Base-by-base conservation (phyloP, 1,139 yeast genomes). In the Lodderomyces parapsilosis region DNA sequence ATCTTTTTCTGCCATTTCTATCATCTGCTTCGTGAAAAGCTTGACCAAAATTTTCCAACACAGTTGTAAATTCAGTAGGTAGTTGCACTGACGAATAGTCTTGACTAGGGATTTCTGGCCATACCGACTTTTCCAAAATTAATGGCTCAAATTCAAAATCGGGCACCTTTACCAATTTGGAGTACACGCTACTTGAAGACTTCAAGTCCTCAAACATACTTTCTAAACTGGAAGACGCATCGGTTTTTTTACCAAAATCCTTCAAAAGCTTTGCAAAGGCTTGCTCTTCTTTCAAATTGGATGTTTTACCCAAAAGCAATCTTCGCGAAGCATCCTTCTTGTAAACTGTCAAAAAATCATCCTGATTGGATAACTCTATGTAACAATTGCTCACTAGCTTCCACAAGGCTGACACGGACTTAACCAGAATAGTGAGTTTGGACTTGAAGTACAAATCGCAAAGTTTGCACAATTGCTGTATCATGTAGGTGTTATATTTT, bases 101-200 rank as follows among this genome's bases (percentile, higher is more conserved):
- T 14, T 58, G 62, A 20, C 45, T 42, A 2, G 77, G 76, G 9
- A 71, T 59, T 30, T 66, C 75, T 0, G 77, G 76, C 78, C 78
- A 73, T 39, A 58, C 52, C 30, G 60, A 58, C 49, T 62, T 62
- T 41, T 65, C 68, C 36, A 73, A 58, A 2, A 72, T 55, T 38
- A 69, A 48, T 0, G 71, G 70, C 30, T 48, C 54, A 48, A 72
- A 71, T 7, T 61, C 65, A n/a, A 60, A 42, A 1, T 39, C 36
- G n/a, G 15, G n/a, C 8, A 6, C n/a, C 41, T 25, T 9, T 17
- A 44, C 15, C 14, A 17, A 14, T 3, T 23, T 34, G 10, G 23
- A 13, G 6, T 25, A 9, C 6, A 17, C 18, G 9, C 13, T 19
- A 23, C 49, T 53, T 1, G 71, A 63, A 0, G 36, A 39, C 11